phyloP scores from a whole-genome alignment of 257 asterid genomes.

The Solanum pimpinellifolium region DNA sequence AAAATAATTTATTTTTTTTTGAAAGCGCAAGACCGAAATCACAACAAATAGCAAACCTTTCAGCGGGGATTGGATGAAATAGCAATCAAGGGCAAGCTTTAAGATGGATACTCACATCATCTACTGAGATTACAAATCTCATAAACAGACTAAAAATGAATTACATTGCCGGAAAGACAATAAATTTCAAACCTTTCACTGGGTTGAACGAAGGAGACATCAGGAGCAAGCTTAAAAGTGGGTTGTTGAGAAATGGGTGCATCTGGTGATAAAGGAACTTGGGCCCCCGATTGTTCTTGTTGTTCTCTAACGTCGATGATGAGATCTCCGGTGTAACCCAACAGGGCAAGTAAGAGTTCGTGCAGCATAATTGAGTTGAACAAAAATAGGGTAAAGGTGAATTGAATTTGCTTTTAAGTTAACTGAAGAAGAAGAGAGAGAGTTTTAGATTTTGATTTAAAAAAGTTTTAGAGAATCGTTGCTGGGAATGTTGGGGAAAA shows the following conservation, averaged over 20 bases:
- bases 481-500: background rate
- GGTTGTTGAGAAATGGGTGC: slow-evolving; percentile 61
- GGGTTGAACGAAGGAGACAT: slow-evolving; percentile 69
- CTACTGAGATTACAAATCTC: background rate
- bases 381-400: background rate
- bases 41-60: slow-evolving; percentile 27
- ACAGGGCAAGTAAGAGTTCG: slow-evolving; percentile 72
- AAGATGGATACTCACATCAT: slow-evolving; percentile 33
- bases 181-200: slow-evolving; percentile 52
- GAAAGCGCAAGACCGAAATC: background rate
- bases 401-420: background rate
- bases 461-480: background rate
- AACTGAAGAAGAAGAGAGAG: background rate
- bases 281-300: slow-evolving; percentile 26
- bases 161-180: background rate
- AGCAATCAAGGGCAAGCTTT: slow-evolving; percentile 73
- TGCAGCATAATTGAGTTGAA: slow-evolving; percentile 46
- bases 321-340: slow-evolving; percentile 98
- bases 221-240: slow-evolving; percentile 86
- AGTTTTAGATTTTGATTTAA: background rate
- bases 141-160: background rate
- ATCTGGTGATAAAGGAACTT: slow-evolving; percentile 37
- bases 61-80: slow-evolving; percentile 68
- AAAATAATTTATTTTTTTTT: background rate
- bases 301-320: slow-evolving; percentile 72